phyloP scores from a whole-genome alignment of 352 stramenopile species.

The Blastocystis hominis region DNA sequence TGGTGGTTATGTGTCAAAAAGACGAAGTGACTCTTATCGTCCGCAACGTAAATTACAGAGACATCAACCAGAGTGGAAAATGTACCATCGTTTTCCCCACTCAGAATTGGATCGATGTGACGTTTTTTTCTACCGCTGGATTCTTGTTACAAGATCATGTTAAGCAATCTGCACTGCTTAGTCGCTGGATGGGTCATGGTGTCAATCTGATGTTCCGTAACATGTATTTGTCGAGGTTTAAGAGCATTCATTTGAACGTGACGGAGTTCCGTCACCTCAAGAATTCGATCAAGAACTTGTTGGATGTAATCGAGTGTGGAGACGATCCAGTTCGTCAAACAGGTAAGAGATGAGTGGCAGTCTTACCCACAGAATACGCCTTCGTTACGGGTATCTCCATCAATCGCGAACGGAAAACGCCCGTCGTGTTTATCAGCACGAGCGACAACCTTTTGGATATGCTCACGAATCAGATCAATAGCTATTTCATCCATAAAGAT shows the following conservation, averaged over 20 bases:
- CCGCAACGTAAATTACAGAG: neutral
- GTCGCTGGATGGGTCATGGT: neutral
- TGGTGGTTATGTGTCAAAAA: neutral
- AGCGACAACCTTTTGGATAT: neutral
- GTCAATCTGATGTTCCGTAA: neutral
- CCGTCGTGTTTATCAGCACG: slow-evolving; percentile 18
- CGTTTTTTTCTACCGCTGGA: neutral
- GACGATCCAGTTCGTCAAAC: neutral
- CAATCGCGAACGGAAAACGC: neutral
- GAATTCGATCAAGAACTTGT: neutral
- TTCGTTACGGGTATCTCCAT: neutral
- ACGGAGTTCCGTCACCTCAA: neutral
- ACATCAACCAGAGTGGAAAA: neutral
- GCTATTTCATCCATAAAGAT: neutral
- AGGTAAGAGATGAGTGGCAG: neutral
- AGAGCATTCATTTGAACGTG: neutral
- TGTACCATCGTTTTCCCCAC: neutral
- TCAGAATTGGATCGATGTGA: neutral
- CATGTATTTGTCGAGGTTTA: neutral
- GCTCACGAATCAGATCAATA: neutral
- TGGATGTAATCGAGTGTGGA: neutral
- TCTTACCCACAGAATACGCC: neutral
- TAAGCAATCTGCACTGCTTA: neutral
- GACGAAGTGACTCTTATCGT: neutral
- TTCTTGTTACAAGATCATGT: neutral